Conservation (phyloP, 495 filamentous ascomycete species). For the Acidiella bohemica region DNA sequence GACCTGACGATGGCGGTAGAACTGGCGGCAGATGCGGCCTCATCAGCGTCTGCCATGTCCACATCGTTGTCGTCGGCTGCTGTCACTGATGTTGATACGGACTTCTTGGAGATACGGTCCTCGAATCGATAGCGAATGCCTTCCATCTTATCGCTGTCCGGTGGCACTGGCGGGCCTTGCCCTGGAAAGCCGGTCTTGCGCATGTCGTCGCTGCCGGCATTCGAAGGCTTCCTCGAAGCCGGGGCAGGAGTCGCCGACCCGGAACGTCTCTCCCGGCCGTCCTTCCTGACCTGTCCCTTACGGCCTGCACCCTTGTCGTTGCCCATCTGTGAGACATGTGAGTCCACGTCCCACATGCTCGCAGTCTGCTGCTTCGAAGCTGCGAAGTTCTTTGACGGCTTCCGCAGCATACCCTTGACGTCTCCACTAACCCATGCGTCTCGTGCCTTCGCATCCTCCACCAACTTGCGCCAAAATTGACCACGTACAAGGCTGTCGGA, state of each 20-base stretch:
- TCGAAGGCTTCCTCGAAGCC: background rate
- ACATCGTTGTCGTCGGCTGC: constrained; percentile 10
- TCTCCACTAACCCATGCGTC: constrained; percentile 66
- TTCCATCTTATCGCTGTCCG: constrained; percentile 13
- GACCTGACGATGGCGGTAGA: constrained; percentile 6
- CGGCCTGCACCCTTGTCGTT: too few relatives aligned
- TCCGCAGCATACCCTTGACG: constrained; percentile 36
- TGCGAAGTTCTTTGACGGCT: constrained; percentile 29
- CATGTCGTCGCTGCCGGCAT: background rate
- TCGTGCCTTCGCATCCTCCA: constrained; percentile 62
- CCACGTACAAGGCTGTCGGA: constrained; percentile 72
- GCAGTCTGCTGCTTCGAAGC: background rate
- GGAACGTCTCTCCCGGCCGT: too few relatives aligned
- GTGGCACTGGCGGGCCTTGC: background rate
- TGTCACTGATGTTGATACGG: background rate
- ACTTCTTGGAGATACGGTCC: constrained; percentile 14
- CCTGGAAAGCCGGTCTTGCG: background rate
- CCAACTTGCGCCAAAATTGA: constrained; percentile 75
- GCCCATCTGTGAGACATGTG: constrained; percentile 1
- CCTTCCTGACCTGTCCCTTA: too few relatives aligned
- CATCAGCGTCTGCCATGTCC: constrained; percentile 9
- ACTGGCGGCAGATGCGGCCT: constrained; percentile 1
- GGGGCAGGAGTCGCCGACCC: background rate
- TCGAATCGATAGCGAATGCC: constrained; percentile 17
- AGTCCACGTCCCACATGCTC: constrained; percentile 1